Conservation (phyloP, 148 eudicot genomes). For the Dysphania ambrosioides region DNA sequence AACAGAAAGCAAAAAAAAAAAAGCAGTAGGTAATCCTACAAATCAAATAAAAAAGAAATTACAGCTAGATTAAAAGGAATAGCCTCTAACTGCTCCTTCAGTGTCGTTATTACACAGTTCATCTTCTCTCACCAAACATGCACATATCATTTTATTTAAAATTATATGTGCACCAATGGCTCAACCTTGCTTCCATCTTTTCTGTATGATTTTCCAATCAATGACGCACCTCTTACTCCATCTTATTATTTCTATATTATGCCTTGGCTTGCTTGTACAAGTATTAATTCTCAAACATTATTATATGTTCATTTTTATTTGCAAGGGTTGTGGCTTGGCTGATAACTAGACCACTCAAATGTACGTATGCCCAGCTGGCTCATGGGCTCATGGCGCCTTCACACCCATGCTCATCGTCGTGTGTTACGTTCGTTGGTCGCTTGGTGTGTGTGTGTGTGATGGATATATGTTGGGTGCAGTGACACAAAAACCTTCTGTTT, state of each 20-base stretch:
- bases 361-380: not conserved
- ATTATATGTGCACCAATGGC: not conserved
- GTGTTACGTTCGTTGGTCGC: not conserved
- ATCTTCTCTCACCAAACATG: constrained; percentile 22
- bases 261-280: not conserved
- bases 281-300: not conserved
- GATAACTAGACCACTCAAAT: not conserved
- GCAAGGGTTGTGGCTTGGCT: not conserved
- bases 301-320: not conserved
- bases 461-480: not conserved
- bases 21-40: constrained; percentile 1
- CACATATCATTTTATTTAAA: not conserved
- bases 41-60: too few relatives aligned
- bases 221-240: constrained; percentile 15
- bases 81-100: constrained; percentile 19
- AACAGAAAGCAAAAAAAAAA: not conserved
- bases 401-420: not conserved
- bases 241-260: not conserved
- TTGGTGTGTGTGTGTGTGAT: not conserved
- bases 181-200: not conserved
- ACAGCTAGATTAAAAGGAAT: not conserved
- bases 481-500: too few relatives aligned
- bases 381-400: too few relatives aligned
- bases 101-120: constrained; percentile 23
- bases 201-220: constrained; percentile 5